Conservation (phyloP, 2,329 filamentous ascomycete genomes). For the Phoma herbarum region DNA sequence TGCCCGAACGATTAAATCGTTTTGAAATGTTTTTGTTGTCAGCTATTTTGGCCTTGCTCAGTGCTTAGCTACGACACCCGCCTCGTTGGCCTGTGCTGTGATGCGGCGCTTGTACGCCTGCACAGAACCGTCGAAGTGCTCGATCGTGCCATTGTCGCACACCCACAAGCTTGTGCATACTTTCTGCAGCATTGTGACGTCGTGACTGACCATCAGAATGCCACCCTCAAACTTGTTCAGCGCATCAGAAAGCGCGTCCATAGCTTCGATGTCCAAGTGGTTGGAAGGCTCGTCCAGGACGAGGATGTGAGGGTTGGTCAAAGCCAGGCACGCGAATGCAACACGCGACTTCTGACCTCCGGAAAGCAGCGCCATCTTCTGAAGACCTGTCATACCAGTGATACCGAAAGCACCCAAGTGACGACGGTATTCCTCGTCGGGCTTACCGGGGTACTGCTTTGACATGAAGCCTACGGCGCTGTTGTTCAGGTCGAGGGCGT, state of each 20-base stretch:
- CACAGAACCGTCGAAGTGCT: slow-evolving; percentile 95
- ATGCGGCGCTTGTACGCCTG: slow-evolving; percentile 99
- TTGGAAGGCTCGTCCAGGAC: slow-evolving; percentile 99
- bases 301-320: slow-evolving; percentile 94
- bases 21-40: background rate
- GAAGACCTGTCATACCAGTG: slow-evolving; percentile 93
- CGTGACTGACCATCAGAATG: slow-evolving; percentile 98
- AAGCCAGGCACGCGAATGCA: slow-evolving; percentile 93
- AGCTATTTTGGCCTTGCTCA: slow-evolving; percentile 33
- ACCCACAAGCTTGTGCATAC: slow-evolving; percentile 97
- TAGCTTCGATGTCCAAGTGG: slow-evolving; percentile 98
- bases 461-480: slow-evolving; percentile 97
- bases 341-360: slow-evolving; percentile 99
- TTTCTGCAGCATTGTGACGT: slow-evolving; percentile 97
- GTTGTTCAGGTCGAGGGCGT: slow-evolving; percentile 87
- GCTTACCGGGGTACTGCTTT: slow-evolving; percentile 85
- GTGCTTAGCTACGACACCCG: slow-evolving; percentile 77
- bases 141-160: slow-evolving; percentile 90
- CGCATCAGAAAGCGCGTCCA: slow-evolving; percentile 91
- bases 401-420: slow-evolving; percentile 87
- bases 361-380: slow-evolving; percentile 93
- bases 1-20: background rate
- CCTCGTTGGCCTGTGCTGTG: slow-evolving; percentile 83
- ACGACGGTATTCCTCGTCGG: slow-evolving; percentile 95
- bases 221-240: slow-evolving; percentile 89